Base-by-base conservation (phyloP, 192 early-diverging fungal species). In the Podila epicladia region DNA sequence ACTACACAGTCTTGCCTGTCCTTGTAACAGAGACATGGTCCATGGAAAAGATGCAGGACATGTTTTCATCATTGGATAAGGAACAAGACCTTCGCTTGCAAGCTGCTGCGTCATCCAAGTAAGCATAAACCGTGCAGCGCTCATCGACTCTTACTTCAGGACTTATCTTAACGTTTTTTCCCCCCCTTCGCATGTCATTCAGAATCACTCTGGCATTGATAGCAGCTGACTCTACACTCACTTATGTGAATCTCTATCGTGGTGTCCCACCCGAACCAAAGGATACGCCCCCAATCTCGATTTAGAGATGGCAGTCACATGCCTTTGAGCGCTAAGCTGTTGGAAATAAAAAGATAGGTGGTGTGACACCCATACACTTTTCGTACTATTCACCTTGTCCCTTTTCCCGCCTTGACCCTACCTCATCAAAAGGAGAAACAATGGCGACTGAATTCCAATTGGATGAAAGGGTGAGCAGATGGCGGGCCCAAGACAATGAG, bases 1-100 rank as follows among this genome's bases (percentile, higher is more conserved):
- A 70, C 91, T 94, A 84, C 91, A 89, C 72, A n/a, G 24, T 80
- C 11, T 13, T 80, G 29, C 77, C 77, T 24, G 33, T 35, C 13
- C 17, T 51, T 3, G 51, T 57, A 11, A 32, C 65, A 1, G 77
- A 80, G 62, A n/a, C 62, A 38, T 80, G 77, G 77, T 57, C 71
- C 22, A 28, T 73, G 1, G 55, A 61, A 7, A 73, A 69, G 38
- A 63, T 80, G 49, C 65, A 80, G 13, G 38, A 38, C 22, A 53
- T 51, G 9, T 73, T 80, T 41, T 9, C 2, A 8, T 57, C 65
- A 0, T 50, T 80, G 12, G 17, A 32, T 1, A 61, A 28, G 2
- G 77, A 80, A 55, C 55, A 55, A 5, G 71, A 80, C 41, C n/a
- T 17, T 13, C 65, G 77, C 11, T 37, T 80, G 28, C 63, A 68